A percentile compares a stretch with the other conserved stretches of the same genome.
Conservation (phyloP, 768 basidiomycete species). For the Suillus sp. region DNA sequence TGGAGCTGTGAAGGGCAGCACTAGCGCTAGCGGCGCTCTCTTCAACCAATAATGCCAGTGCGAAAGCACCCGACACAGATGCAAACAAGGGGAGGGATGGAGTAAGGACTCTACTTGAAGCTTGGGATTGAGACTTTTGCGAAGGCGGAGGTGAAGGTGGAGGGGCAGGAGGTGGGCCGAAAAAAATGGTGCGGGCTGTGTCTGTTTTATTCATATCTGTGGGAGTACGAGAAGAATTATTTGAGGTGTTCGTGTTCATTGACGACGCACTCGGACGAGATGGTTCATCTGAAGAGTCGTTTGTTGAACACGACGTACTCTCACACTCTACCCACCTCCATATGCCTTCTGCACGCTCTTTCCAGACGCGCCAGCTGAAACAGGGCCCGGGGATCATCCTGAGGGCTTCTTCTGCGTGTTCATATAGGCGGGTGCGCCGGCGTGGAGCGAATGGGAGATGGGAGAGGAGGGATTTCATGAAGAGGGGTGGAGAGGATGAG, state of each 20-base stretch:
- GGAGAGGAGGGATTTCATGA: slow-evolving; percentile 41
- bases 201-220: slow-evolving; percentile 24
- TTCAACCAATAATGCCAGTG: slow-evolving; percentile 53
- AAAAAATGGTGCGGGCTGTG: slow-evolving; percentile 35
- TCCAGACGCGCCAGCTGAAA: slow-evolving; percentile 51
- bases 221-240: slow-evolving; percentile 11
- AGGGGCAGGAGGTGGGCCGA: slow-evolving; percentile 21
- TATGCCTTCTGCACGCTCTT: slow-evolving; percentile 45
- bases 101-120: neutral
- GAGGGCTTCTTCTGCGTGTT: slow-evolving; percentile 44
- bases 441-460: slow-evolving; percentile 43
- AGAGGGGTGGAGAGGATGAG: slow-evolving; percentile 28
- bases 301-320: slow-evolving; percentile 12
- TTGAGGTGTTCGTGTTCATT: slow-evolving; percentile 5
- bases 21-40: slow-evolving; percentile 13
- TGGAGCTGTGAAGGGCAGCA: slow-evolving; percentile 1
- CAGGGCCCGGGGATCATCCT: slow-evolving; percentile 45
- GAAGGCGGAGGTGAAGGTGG: slow-evolving; percentile 15
- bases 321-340: slow-evolving; percentile 43
- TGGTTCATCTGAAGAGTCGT: slow-evolving; percentile 1
- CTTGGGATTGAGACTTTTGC: slow-evolving; percentile 11
- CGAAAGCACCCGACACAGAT: slow-evolving; percentile 56
- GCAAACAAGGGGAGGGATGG: slow-evolving; percentile 53
- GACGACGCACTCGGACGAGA: slow-evolving; percentile 7
- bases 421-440: slow-evolving; percentile 40